Evolutionary conservation across 306 rosid genomes (phyloP).

Genomic region (Rubus idaeus): DNA sequence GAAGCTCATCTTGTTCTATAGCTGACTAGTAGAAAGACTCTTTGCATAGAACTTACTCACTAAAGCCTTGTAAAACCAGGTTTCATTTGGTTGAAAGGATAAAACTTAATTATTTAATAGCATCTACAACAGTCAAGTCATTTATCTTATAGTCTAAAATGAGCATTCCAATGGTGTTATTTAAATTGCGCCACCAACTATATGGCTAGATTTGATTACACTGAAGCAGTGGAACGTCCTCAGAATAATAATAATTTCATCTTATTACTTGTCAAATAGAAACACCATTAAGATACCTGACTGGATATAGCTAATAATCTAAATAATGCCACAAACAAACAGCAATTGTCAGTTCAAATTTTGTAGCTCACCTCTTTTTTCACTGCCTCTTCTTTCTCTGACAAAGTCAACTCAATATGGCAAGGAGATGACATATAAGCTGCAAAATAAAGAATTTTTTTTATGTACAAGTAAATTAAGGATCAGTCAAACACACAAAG

Average conservation of each 20-base stretch:
- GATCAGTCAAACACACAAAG: background rate
- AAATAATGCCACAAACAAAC: background rate
- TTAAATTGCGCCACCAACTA: no score
- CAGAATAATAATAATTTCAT: background rate
- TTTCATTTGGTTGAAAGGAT: background rate
- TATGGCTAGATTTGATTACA: no score
- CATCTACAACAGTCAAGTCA: no score
- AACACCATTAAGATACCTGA: background rate
- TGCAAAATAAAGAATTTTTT: slow-evolving; percentile 15
- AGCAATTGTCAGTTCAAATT: background rate
- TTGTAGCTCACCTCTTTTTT: slow-evolving; percentile 67
- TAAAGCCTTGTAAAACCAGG: background rate
- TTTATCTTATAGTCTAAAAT: no score
- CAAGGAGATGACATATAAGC: slow-evolving; percentile 97
- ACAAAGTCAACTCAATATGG: slow-evolving; percentile 78
- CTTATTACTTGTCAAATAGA: background rate
- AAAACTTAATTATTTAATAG: no score
- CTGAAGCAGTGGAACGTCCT: no score
- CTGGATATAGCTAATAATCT: background rate
- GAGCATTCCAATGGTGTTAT: no score
- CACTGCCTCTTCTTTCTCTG: slow-evolving; percentile 86
- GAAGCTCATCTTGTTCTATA: background rate
- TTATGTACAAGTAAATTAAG: background rate
- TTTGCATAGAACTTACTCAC: background rate
- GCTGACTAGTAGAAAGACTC: background rate